Evolutionary conservation across 768 basidiomycete species (phyloP).

Genomic region (Mycena amicta): DNA sequence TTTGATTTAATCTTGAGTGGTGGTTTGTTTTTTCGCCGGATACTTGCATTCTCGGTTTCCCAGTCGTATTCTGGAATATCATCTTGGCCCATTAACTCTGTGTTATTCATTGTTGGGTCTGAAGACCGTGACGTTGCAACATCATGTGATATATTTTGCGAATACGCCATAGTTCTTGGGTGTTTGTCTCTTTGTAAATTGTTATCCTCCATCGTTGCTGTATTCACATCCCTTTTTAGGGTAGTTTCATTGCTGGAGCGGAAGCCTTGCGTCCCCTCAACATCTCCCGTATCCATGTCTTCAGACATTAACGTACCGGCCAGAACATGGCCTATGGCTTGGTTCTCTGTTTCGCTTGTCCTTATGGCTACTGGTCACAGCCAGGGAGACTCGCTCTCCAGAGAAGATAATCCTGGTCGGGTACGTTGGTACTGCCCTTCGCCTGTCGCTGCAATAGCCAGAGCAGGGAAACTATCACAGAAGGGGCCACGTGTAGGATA

Average conservation of each 20-base stretch:
- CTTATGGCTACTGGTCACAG: background rate
- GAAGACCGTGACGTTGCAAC: too few species aligned
- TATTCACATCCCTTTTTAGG: background rate
- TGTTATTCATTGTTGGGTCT: too few species aligned
- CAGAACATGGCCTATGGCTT: too few species aligned
- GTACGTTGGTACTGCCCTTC: background rate
- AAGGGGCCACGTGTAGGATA: background rate
- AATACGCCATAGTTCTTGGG: background rate
- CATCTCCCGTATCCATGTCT: background rate
- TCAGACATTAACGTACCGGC: background rate
- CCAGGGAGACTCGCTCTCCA: background rate
- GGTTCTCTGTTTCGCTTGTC: too few species aligned
- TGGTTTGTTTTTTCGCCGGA: background rate
- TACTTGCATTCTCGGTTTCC: background rate
- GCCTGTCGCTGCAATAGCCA: background rate
- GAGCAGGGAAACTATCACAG: background rate
- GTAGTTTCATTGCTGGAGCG: background rate
- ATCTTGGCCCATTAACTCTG: background rate
- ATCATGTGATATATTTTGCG: background rate
- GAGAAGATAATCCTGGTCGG: background rate
- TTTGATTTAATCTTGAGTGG: conserved; percentile 2
- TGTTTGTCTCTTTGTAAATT: background rate
- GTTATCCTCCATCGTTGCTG: background rate
- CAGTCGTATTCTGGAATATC: background rate
- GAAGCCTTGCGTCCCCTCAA: background rate